These are phyloP conservation scores for Tetrahymena malaccensis DNA, from an alignment of 73 alveolate species.

Conservation along the genomic window DNA sequence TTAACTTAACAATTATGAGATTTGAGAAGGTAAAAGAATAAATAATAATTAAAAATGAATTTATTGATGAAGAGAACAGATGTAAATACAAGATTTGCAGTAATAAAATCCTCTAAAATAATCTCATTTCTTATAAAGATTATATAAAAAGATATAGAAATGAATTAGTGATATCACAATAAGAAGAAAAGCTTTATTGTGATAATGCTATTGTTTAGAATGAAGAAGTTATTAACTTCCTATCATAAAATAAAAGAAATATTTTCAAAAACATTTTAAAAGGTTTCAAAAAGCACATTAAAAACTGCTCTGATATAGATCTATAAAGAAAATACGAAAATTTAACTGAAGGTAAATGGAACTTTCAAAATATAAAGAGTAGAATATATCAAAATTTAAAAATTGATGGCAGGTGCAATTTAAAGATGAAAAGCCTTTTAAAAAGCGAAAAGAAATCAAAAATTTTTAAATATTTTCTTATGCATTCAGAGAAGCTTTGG, in stretches of 20 bases:
- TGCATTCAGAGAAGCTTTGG: not conserved
- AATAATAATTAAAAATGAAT: no score
- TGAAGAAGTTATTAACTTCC: not conserved
- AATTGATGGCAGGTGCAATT: not conserved
- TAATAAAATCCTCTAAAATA: not conserved
- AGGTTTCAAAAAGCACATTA: not conserved
- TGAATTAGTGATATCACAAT: not conserved
- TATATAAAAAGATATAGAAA: no score
- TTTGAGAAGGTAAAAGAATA: no score
- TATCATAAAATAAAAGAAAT: not conserved
- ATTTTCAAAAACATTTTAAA: not conserved
- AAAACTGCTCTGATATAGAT: not conserved
- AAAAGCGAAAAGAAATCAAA: not conserved
- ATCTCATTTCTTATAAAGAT: not conserved
- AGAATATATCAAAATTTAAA: not conserved
- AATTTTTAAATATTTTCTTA: not conserved
- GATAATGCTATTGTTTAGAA: not conserved
- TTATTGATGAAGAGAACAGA: not conserved
- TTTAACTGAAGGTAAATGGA: not conserved
- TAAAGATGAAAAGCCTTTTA: not conserved
- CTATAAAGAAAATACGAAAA: not conserved
- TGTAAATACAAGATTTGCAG: not conserved
- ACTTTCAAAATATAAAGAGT: not conserved
- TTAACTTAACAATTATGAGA: no score
- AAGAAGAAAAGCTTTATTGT: no score